phyloP scores from a whole-genome alignment of 306 rosid genomes.

The Rosa rugosa region DNA sequence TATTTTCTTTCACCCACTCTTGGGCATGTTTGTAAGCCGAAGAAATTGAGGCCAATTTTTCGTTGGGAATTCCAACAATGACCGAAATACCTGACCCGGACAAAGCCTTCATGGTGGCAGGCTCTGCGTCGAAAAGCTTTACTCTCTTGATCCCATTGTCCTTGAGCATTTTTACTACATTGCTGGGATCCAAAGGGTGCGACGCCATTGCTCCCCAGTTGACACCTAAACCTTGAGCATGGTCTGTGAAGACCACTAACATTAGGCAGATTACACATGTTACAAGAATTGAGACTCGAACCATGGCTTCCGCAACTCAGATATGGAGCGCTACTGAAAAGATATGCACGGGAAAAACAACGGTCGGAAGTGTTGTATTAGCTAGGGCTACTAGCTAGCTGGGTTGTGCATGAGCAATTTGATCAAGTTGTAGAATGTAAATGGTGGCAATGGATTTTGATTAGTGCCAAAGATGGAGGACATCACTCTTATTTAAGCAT shows the following conservation, averaged over 20 bases:
- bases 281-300: slow-evolving; percentile 5
- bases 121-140: slow-evolving; percentile 76
- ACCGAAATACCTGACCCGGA: slow-evolving; percentile 58
- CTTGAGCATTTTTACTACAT: slow-evolving; percentile 56
- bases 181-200: slow-evolving; percentile 48
- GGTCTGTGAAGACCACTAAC: slow-evolving; percentile 19
- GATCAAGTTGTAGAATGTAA: background rate
- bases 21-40: slow-evolving; percentile 23
- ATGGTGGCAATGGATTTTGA: background rate
- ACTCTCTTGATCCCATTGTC: slow-evolving; percentile 63
- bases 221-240: slow-evolving; percentile 48
- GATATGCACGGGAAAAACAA: background rate
- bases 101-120: slow-evolving; percentile 52
- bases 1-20: slow-evolving; percentile 65
- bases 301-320: background rate
- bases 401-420: background rate
- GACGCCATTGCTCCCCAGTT: slow-evolving; percentile 73
- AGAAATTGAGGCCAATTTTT: slow-evolving; percentile 39
- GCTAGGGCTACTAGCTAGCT: background rate
- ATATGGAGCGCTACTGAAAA: background rate
- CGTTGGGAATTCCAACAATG: slow-evolving; percentile 75
- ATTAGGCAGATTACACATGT: slow-evolving; percentile 6
- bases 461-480: background rate
- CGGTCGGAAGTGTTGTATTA: background rate
- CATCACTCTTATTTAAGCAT: background rate